A percentile compares a stretch with the other conserved stretches of the same genome.
phyloP scores from a whole-genome alignment of 164 flowering plant genomes.

The Tetracentron sinense region DNA sequence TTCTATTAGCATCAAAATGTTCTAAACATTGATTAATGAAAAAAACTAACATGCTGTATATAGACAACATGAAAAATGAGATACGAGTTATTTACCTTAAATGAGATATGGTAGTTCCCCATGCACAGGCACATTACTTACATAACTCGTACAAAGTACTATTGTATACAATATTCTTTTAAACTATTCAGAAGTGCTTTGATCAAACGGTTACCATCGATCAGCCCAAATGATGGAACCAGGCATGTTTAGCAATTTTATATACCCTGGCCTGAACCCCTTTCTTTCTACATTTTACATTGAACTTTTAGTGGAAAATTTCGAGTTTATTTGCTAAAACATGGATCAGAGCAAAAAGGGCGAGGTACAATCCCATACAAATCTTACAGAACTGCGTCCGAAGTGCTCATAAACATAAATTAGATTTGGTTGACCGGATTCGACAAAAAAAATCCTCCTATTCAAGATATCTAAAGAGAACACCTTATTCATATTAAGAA shows the following conservation, averaged over 20 bases:
- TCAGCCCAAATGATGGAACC: too few relatives aligned
- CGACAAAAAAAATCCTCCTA: not conserved
- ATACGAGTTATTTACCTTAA: constrained; percentile 38
- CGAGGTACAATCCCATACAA: constrained; percentile 23
- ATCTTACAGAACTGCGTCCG: constrained; percentile 37
- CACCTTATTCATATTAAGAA: too few relatives aligned
- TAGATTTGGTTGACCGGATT: not conserved
- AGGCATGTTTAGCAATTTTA: constrained; percentile 6
- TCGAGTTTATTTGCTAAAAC: constrained; percentile 18
- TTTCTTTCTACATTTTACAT: constrained; percentile 12
- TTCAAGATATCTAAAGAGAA: not conserved
- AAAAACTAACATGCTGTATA: too few relatives aligned
- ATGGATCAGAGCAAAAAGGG: constrained; percentile 13
- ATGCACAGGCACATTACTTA: too few relatives aligned
- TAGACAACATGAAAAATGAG: not conserved
- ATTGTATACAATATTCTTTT: too few relatives aligned
- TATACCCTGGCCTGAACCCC: constrained; percentile 1
- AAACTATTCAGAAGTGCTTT: too few relatives aligned
- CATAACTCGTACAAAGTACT: too few relatives aligned
- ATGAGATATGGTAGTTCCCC: too few relatives aligned
- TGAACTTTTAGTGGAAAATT: constrained; percentile 14
- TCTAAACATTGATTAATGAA: too few relatives aligned
- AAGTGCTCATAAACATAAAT: constrained; percentile 29
- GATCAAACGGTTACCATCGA: too few relatives aligned
- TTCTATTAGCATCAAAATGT: too few relatives aligned